Evolutionary conservation across 345 rosid species (phyloP), one percentile per base, ranked within the genome.

Genomic region (Geranium brycei): DNA sequence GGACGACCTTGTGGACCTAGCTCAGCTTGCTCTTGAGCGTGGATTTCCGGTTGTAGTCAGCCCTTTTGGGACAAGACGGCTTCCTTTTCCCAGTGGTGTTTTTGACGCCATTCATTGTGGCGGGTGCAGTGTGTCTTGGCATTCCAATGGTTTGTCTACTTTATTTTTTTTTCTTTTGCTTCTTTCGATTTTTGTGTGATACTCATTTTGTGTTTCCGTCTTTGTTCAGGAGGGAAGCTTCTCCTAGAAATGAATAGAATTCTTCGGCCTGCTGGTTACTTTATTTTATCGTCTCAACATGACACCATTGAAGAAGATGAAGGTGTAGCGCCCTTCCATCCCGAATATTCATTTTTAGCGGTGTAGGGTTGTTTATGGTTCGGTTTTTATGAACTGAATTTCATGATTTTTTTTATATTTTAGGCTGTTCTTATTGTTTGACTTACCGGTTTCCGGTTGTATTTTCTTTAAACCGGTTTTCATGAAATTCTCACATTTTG

Each of bases 181-280:
- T 31, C 1, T 47, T 60, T 23, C 61, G 60, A 40, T 31, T 71
- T 31, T 51, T 17, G 4, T 17, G 32, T 17, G 4, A 14, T 58
- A 5, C 15, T 47, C 53, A 11, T 19, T 51, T 56, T 38, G 19
- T 57, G n/a, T 13, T 64, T 60, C 61, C 14, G 13, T 0, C 12
- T 41, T 51, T 73, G 53, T 76, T 62, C 78, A 89, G 98, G 91
- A 63, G 95, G 89, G 62, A 89, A 69, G 76, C 91, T 83, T 73
- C 88, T 92, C 68, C 83, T 92, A 59, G 96, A 92, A 82, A 89
- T 92, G 87, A 92, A 92, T 68, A 83, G 98, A 66, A 78, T 92
- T 71, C 71, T 92, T 67, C 82, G 98, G 76, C 98, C 96, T 12
- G 66, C 80, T 8, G 95, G 98, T 40, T 92, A 92, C 82, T 92